Conservation (phyloP, 176 grass and related monocot species). For the Avena insularis region DNA sequence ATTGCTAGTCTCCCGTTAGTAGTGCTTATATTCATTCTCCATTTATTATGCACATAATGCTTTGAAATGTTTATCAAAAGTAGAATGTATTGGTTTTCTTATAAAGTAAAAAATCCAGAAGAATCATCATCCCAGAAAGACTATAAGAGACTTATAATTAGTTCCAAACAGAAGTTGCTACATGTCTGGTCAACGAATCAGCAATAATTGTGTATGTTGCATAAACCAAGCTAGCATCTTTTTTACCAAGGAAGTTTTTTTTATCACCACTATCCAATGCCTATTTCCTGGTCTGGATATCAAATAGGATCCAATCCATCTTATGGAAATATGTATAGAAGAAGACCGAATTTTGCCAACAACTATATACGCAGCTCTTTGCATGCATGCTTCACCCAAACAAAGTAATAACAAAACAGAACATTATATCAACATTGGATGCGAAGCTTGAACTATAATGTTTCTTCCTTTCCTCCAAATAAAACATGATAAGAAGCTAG, state of each 20-base stretch:
- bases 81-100: neutral
- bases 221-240: conserved; percentile 26
- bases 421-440: too few species aligned
- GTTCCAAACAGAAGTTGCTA: neutral
- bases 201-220: neutral
- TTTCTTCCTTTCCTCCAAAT: too few species aligned
- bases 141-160: neutral
- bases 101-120: conserved; percentile 18
- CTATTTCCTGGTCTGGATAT: conserved; percentile 1
- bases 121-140: neutral
- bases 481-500: too few species aligned
- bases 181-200: neutral
- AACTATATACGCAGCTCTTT: neutral
- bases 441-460: too few species aligned
- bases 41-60: neutral
- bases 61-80: conserved; percentile 31
- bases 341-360: neutral
- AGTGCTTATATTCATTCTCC: neutral
- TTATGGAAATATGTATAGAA: neutral
- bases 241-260: conserved; percentile 14
- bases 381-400: neutral
- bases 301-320: conserved; percentile 27
- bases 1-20: neutral
- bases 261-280: neutral
- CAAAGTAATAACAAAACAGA: neutral